Conservation (phyloP, 1,284 basidiomycete species). For the Coniferiporia weirii region DNA sequence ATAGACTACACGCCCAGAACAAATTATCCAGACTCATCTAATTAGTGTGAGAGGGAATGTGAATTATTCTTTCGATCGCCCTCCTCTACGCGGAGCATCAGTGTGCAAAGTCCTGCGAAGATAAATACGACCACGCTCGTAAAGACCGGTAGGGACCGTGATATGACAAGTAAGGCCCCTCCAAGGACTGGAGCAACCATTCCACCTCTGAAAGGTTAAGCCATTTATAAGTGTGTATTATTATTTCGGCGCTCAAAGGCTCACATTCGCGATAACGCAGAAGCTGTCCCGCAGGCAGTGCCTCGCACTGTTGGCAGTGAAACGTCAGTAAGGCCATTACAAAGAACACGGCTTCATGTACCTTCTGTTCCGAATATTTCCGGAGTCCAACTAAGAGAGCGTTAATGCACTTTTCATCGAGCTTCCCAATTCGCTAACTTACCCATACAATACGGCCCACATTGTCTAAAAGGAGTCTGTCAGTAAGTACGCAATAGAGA, state of each 20-base stretch:
- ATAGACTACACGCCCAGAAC: background rate
- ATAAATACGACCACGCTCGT: slow-evolving; percentile 68
- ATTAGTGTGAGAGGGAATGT: background rate
- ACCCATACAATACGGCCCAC: slow-evolving; percentile 88
- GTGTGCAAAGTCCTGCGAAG: slow-evolving; percentile 61
- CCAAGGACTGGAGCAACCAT: slow-evolving; percentile 88
- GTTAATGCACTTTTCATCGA: slow-evolving; percentile 10
- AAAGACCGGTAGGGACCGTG: slow-evolving; percentile 75
- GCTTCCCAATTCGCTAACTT: slow-evolving; percentile 18
- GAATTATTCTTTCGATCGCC: background rate
- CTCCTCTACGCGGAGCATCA: slow-evolving; percentile 46
- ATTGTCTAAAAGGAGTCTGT: slow-evolving; percentile 52
- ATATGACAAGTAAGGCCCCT: slow-evolving; percentile 71
- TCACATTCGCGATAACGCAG: slow-evolving; percentile 82
- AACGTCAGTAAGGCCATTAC: background rate
- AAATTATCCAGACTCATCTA: background rate
- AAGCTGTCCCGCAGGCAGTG: slow-evolving; percentile 88
- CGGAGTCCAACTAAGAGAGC: slow-evolving; percentile 67
- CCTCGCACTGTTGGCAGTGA: slow-evolving; percentile 56
- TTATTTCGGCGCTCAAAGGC: slow-evolving; percentile 24
- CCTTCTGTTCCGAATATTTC: slow-evolving; percentile 83
- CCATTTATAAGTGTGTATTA: slow-evolving; percentile 6
- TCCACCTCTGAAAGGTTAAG: slow-evolving; percentile 57
- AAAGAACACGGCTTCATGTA: slow-evolving; percentile 22
- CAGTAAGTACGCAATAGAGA: background rate